Evolutionary conservation across 2,329 filamentous ascomycete genomes (phyloP).

Genomic region (Claviceps sp.): DNA sequence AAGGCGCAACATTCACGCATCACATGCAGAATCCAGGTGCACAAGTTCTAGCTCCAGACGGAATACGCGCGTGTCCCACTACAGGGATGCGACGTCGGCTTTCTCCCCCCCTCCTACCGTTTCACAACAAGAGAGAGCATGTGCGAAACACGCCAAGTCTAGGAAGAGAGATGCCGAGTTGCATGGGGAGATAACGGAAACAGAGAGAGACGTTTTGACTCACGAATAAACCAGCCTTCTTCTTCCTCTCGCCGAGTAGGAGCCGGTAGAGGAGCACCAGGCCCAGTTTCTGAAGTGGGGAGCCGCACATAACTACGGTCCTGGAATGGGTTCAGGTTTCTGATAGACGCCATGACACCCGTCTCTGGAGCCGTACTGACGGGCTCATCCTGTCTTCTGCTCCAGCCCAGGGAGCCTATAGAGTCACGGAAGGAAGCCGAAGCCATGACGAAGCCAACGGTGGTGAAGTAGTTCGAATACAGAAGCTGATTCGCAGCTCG

Average conservation of each 20-base stretch:
- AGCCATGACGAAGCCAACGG: conserved; percentile 46
- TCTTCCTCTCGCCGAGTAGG: conserved; percentile 81
- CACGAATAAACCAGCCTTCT: conserved; percentile 89
- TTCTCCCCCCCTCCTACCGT: background rate
- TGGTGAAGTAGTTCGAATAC: background rate
- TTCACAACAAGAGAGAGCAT: conserved; percentile 6
- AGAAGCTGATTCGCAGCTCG: background rate
- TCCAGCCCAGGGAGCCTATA: conserved; percentile 91
- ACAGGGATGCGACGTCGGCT: conserved; percentile 25
- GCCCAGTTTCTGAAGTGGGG: conserved; percentile 60
- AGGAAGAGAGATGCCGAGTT: background rate
- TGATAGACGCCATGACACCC: conserved; percentile 67
- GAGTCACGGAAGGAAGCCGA: conserved; percentile 84
- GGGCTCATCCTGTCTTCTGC: conserved; percentile 68
- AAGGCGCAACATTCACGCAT: conserved; percentile 27
- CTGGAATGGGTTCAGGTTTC: conserved; percentile 78
- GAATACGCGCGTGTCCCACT: conserved; percentile 32
- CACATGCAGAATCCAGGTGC: conserved; percentile 26
- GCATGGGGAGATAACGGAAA: background rate
- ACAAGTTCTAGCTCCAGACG: conserved; percentile 17
- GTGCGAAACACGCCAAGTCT: conserved; percentile 9
- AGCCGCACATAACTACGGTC: conserved; percentile 80
- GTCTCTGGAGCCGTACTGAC: conserved; percentile 57
- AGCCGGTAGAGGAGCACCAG: conserved; percentile 76
- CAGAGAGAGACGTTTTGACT: conserved; percentile 33